phyloP scores from a whole-genome alignment of 768 basidiomycete genomes.

The Tephrocybe sp. region DNA sequence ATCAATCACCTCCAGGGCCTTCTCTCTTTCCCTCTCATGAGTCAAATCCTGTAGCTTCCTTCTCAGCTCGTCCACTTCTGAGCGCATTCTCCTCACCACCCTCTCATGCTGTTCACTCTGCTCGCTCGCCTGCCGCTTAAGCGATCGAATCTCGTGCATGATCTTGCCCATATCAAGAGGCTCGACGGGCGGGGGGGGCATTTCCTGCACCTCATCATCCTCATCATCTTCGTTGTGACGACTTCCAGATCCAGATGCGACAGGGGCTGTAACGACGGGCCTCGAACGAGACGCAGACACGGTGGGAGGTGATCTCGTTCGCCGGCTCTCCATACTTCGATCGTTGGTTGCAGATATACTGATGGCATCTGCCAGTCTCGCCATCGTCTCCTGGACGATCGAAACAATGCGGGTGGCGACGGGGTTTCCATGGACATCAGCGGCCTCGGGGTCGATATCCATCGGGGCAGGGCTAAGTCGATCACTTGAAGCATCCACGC shows the following conservation, averaged over 20 bases:
- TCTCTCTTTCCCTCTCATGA: neutral
- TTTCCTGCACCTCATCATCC: neutral
- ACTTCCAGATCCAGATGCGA: neutral
- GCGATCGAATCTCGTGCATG: neutral
- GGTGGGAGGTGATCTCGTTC: neutral
- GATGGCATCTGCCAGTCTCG: slow-evolving; percentile 7
- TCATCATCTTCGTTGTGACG: neutral
- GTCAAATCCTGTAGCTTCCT: slow-evolving; percentile 5
- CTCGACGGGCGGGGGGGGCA: no score
- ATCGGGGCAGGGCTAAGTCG: neutral
- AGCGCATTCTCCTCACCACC: slow-evolving; percentile 7
- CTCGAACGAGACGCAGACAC: neutral
- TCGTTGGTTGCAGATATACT: no score
- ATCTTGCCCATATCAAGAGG: neutral
- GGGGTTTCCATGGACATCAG: neutral
- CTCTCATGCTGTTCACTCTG: slow-evolving; percentile 3
- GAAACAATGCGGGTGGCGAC: slow-evolving; percentile 11
- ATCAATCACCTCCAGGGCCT: neutral
- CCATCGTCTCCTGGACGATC: slow-evolving; percentile 12
- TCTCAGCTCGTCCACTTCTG: slow-evolving; percentile 13
- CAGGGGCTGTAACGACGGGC: no score
- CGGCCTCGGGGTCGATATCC: slow-evolving; percentile 6
- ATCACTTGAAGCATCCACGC: neutral
- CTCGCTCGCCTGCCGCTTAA: neutral
- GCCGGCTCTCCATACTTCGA: neutral